Evolutionary conservation across 306 rosid species (phyloP), one percentile per base, ranked within the genome.

Genomic region (Carpinus viminea): DNA sequence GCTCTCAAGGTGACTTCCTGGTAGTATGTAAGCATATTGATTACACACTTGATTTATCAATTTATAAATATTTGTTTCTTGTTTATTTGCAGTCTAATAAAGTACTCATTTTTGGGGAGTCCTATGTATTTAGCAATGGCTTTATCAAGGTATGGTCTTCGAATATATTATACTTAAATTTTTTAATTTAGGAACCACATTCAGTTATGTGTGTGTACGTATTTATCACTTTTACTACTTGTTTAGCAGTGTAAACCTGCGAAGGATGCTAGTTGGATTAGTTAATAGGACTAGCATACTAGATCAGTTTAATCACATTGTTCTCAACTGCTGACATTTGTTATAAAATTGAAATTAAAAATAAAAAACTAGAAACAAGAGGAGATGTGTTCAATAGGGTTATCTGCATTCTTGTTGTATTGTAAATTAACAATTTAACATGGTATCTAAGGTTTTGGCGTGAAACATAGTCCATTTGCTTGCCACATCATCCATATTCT

Each of bases 51-150:
- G 62, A 55, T 79, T 56, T 53, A 73, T 28, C 54, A 48, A 85
- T 74, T 82, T 53, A 38, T 71, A 31, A 76, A 66, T 72, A 64
- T 74, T 72, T 55, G 31, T 77, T 46, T 87, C n/a, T 59, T 80
- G 68, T 72, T 77, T 73, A 74, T 80, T 86, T 89, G 89, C 97
- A 95, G 99, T 87, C 96, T 78, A 87, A 90, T 82, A 89, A 85
- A 73, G 97, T 97, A 51, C 83, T 80, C 77, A 84, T 93, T 84
- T 91, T 95, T 64, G 97, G 97, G 80, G 99, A 93, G 70, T 86
- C 86, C 59, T 93, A 82, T 83, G 88, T 95, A 71, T 80, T 95
- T 75, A 91, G 99, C 86, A 82, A 82, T 83, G 87, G 86, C 72
- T 95, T 93, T 80, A 80, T 95, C 86, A 93, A 93, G 98, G 99